Base-by-base conservation (phyloP, 1,139 yeast genomes). In the Hemisphaericaspora xylanilytica region DNA sequence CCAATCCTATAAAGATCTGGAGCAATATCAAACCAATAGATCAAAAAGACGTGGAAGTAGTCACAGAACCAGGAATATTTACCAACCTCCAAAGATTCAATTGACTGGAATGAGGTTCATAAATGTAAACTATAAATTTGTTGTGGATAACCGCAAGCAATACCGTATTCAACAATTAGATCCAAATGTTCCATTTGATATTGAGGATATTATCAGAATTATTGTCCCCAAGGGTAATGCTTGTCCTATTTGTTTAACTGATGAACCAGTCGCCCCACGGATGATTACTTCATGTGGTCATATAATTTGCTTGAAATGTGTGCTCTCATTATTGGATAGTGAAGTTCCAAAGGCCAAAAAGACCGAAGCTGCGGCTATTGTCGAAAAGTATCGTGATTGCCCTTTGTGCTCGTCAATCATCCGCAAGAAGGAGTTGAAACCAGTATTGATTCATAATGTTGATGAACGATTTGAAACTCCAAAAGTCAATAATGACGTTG, bases 201-300 rank as follows among this genome's bases (percentile, higher is more conserved):
- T 77, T 47, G 68, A 70, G 3, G 71, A 77, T 33, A 81, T 92
- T 4, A 63, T 84, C 28, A 70, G 96, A 38, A 87, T 92, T 3
- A 59, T 88, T 15, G 83, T 80, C 0, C 85, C 94, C 10, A 77
- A 73, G 47, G 86, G 89, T 11, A 78, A 82, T 40, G 78, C 81
- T 38, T 94, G 99, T 57, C 97, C 98, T 1, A 92, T 94, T 27
- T 94, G 99, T 58, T 68, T 92, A 13, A 75, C 84, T 24, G 95
- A 86, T 39, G 83, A 81, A 15, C 85, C 92, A 8, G 75, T 85
- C 28, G 97, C 97, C 0, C 97, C 98, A 1, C 69, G 97, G 40
- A 94, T 94, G 97, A 80, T 89, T 24, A 66, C 72, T 9, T 75
- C 81, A 13, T 94, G 99, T 65, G 98, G 99, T 3, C 99, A 94